phyloP scores from a whole-genome alignment of 192 early-diverging fungal species.

The Funneliformis mosseae region DNA sequence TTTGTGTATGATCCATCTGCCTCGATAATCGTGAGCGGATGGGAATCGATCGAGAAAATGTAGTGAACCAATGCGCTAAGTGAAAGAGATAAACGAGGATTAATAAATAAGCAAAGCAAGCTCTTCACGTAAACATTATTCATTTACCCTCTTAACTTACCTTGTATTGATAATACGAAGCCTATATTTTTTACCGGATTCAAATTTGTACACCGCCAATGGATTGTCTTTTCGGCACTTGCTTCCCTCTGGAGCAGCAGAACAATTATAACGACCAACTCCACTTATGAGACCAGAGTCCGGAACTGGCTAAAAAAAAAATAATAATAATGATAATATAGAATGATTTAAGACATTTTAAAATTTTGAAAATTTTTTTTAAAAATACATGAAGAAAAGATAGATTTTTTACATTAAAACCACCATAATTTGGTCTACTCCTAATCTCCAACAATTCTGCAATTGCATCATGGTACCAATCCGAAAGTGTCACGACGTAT shows the following conservation, averaged over 20 bases:
- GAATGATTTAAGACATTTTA: neutral
- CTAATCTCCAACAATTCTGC: conserved; percentile 21
- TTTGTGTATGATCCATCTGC: conserved; percentile 74
- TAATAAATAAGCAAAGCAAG: too few species aligned
- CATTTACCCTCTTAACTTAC: conserved; percentile 15
- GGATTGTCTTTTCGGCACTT: conserved; percentile 29
- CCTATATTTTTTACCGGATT: conserved; percentile 47
- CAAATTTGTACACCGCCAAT: conserved; percentile 34
- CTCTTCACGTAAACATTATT: neutral
- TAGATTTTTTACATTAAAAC: conserved; percentile 4
- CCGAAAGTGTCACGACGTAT: conserved; percentile 38
- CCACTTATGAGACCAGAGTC: conserved; percentile 57
- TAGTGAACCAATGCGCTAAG: conserved; percentile 54
- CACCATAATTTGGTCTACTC: conserved; percentile 22
- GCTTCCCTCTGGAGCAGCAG: conserved; percentile 33
- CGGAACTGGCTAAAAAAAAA: conserved; percentile 36
- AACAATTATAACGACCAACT: conserved; percentile 40
- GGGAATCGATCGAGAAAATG: conserved; percentile 79
- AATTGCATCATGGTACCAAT: conserved; percentile 50
- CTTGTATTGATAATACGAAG: conserved; percentile 61
- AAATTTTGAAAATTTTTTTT: neutral
- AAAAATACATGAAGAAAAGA: neutral
- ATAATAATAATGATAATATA: neutral
- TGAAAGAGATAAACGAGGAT: neutral
- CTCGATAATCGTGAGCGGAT: conserved; percentile 78